Base-by-base conservation (phyloP, 331 rosid genomes). In the Pyracantha coccinea region DNA sequence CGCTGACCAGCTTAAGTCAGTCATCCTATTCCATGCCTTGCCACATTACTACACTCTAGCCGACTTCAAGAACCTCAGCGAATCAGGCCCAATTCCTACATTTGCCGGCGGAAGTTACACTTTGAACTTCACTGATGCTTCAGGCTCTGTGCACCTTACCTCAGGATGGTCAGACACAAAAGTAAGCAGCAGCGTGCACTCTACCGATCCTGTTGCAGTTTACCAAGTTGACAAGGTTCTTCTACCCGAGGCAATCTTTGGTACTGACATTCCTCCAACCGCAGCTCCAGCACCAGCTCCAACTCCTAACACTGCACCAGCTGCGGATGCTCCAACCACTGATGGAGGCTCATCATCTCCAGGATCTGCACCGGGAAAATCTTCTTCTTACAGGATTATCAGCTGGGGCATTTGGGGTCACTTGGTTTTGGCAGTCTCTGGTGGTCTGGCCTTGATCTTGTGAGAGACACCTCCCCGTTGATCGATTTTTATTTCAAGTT, bases 211-310 rank as follows among this genome's bases (percentile, higher is more conserved):
- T n/a, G 89, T 90, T 72, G 96, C 99, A 0, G 20, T 95, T 75
- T 92, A 95, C 65, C 87, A 95, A 73, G 89, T 95, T 79, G 93
- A 90, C 53, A 80, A 63, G 81, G 93, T 95, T 28, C 88, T 95
- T 13, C 92, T 95, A 25, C 99, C 97, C 0, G 96, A 87, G 82
- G 92, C 97, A n/a, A 89, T 95, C 50, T 92, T 95, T 20, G 97
- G 97, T 21, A 92, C 93, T 19, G 87, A 92, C 65, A 86, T 92
- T 5, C 97, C 97, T 57, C 99, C 96, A 9, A 72, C 83, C 0
- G 79, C 91, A 0, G 97, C 97, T 19, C 99, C 97, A 25, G 92
- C 94, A 20, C 99, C 97, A 0, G 79, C 44, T 2, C 45, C 45
- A 38, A 14, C 89, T 45, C 97, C 97, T 0, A 86, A 76, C 1